Base-by-base conservation (phyloP, 345 rosid species). In the Euphorbia lathyris region DNA sequence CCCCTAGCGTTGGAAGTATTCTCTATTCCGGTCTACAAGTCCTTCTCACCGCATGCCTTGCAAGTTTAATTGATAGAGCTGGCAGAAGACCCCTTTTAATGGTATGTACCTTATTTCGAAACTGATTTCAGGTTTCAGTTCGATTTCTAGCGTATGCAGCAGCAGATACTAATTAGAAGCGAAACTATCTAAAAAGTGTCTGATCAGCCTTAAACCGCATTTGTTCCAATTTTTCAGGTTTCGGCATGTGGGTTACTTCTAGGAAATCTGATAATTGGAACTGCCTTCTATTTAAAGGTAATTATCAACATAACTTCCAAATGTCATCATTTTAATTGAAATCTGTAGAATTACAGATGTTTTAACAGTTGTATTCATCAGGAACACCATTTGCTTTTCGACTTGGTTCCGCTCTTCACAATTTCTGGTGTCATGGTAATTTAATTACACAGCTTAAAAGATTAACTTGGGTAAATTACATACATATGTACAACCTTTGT, bases 11-110 rank as follows among this genome's bases (percentile, higher is more conserved):
- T 58, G 85, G 87, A 77, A 76, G 85, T 68, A 79, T 81, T 62
- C 70, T 82, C 1, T 82, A 78, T 60, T 78, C 86, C 7, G 59
- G 67, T 55, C 74, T 82, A 38, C 83, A 79, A 71, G 83, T 85
- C 22, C 6, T 83, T 52, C 30, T 77, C 38, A 81, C 82, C 16
- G 83, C 82, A 53, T 61, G 79, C 1, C 79, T 76, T 0, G 78
- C 86, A 68, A 71, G 66, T 20, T 63, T 81, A 48, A 80, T 85
- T 60, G 87, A 81, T 47, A 74, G 76, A 50, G 79, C 76, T 42
- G 84, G 89, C 27, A 78, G 89, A 74, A 74, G 80, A 58, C 87
- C 84, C 29, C 89, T 83, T 74, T 74, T 83, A 52, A 7, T 78
- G 66, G 89, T 83, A 53, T 9, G 55, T 55, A 40, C 45, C 23